phyloP scores from a whole-genome alignment of 108 stramenopile genomes.

The Nitzschia putrida region DNA sequence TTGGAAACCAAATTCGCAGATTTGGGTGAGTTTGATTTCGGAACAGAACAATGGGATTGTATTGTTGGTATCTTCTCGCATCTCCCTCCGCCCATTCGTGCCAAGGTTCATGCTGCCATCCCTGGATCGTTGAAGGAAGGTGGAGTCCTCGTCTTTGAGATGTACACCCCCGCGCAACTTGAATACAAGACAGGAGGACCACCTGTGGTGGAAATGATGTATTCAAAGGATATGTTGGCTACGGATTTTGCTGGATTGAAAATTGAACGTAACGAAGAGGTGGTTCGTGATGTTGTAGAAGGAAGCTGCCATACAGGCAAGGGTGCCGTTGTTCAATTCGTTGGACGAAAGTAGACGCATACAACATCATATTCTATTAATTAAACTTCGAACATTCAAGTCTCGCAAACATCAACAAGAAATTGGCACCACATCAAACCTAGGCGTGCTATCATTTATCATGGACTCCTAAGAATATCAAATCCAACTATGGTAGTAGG shows the following conservation, averaged over 20 bases:
- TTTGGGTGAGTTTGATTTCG: slow-evolving; percentile 46
- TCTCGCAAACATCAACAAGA: too few relatives aligned
- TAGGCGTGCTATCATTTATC: too few relatives aligned
- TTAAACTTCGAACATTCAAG: too few relatives aligned
- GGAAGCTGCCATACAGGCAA: slow-evolving; percentile 52
- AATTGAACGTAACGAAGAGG: slow-evolving; percentile 45
- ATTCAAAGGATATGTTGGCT: slow-evolving; percentile 17
- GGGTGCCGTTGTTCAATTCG: slow-evolving; percentile 51
- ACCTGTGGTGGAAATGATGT: slow-evolving; percentile 37
- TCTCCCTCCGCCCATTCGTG: slow-evolving; percentile 45
- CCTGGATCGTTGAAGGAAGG: slow-evolving; percentile 44
- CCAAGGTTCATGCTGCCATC: slow-evolving; percentile 30
- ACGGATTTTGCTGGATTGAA: slow-evolving; percentile 38
- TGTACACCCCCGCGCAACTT: slow-evolving; percentile 54
- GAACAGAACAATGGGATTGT: slow-evolving; percentile 45
- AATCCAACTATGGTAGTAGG: too few relatives aligned
- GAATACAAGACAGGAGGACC: slow-evolving; percentile 62
- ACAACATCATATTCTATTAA: too few relatives aligned
- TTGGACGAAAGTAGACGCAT: slow-evolving; percentile 25
- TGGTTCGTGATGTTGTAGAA: slow-evolving; percentile 49
- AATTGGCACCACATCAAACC: too few relatives aligned
- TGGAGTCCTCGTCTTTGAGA: slow-evolving; percentile 47
- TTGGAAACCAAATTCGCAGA: slow-evolving; percentile 40
- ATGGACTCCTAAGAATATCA: too few relatives aligned
- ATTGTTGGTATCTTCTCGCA: slow-evolving; percentile 62